phyloP scores from a whole-genome alignment of 768 basidiomycete genomes.

The Hirschioporus abietinus region DNA sequence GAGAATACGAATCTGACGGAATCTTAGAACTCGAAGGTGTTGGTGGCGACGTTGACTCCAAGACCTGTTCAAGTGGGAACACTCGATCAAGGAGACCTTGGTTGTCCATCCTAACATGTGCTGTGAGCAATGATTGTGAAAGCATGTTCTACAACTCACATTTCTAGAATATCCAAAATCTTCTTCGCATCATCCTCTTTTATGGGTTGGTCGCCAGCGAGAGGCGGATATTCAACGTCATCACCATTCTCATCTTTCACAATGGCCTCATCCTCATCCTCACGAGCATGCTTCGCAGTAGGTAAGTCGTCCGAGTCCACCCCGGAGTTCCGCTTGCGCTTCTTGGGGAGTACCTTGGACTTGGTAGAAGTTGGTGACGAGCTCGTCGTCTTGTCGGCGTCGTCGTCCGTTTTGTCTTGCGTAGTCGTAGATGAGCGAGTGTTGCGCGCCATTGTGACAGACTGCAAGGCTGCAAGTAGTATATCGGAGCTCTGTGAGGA shows the following conservation, averaged over 20 bases:
- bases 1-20: conserved; percentile 33
- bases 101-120: conserved; percentile 49
- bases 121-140: conserved; percentile 5
- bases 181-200: conserved; percentile 39
- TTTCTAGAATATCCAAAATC: conserved; percentile 56
- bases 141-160: conserved; percentile 30
- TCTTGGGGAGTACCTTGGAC: conserved; percentile 39
- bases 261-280: conserved; percentile 18
- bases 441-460: conserved; percentile 59
- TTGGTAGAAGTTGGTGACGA: conserved; percentile 11
- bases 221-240: conserved; percentile 25
- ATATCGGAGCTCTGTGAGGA: not conserved
- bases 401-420: conserved; percentile 26
- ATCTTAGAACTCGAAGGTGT: conserved; percentile 36
- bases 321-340: conserved; percentile 59
- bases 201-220: conserved; percentile 45
- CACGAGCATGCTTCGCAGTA: conserved; percentile 44
- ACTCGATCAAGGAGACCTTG: conserved; percentile 80
- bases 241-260: conserved; percentile 29
- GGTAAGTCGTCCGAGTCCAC: conserved; percentile 43
- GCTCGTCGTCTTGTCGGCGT: conserved; percentile 29
- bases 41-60: conserved; percentile 26
- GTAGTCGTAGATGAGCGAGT: conserved; percentile 54
- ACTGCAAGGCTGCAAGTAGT: not conserved
- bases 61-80: conserved; percentile 40